Base-by-base conservation (phyloP, 768 basidiomycete species). In the Favolaschia claudopus region DNA sequence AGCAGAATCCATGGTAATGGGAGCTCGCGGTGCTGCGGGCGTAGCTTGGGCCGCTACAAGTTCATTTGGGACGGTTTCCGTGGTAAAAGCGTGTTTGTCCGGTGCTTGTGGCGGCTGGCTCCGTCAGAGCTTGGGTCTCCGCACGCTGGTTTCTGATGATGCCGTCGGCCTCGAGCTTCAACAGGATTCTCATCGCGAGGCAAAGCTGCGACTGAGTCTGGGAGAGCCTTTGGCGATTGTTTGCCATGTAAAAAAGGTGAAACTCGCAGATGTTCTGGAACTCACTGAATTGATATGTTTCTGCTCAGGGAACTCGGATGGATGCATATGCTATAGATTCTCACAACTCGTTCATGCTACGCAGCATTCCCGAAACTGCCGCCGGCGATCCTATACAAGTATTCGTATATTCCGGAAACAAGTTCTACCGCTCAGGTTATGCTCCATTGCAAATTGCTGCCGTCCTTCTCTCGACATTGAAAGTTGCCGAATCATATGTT, bases 31-130 rank as follows among this genome's bases (percentile, higher is more conserved):
- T 8, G 46, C 69, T 3, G 67, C 67, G 17, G 71, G 73, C 27
- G 36, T 74, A 7, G 69, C 72, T 24, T 74, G 72, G 72, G 70
- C 69, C 8, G 54, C 69, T 10, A 72, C 60, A 31, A 74, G 70
- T 38, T 58, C 70, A 17, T 74, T 73, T 60, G 71, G 72, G 2
- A 55, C 55, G 17, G 43, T 69, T 5, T 67, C 63, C 6, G 62
- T 72, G 14, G 55, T 72, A 24, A 66, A 63, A 54, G 71, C 67
- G 4, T 74, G 69, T 53, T 48, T 70, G 17, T 51, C 63, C 10
- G 71, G 46, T 5, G 68, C 70, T 19, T 57, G 33, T 31, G 58
- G 71, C 25, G 66, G 69, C 4, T 74, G 72, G 72, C 39, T 74
- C 8, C 60, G 71, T 17, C 70, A 71, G 45, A 67, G 65, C 1